These are phyloP conservation scores for Calamus simplicifolius DNA, from an alignment of 176 grass and related monocot genomes.

Conservation along the genomic window DNA sequence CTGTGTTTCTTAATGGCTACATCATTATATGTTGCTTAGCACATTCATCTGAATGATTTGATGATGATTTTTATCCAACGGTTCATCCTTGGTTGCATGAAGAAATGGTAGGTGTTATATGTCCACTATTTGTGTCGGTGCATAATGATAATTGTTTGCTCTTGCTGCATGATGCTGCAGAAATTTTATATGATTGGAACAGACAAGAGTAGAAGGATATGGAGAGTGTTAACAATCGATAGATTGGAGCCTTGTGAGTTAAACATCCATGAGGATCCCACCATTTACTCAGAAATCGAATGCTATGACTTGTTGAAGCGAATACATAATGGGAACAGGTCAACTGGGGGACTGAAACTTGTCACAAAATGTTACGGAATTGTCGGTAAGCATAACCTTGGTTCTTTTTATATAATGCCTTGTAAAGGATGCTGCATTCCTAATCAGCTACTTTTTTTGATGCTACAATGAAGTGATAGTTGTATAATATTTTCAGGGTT, in stretches of 20 bases:
- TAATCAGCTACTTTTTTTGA: no score
- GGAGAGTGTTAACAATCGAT: conserved; percentile 87
- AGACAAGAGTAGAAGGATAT: conserved; percentile 60
- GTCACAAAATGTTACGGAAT: conserved; percentile 94
- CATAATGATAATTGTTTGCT: conserved; percentile 7
- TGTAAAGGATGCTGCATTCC: no score
- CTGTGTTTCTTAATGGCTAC: no score
- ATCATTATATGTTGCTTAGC: no score
- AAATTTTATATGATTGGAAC: conserved; percentile 91
- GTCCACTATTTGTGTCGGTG: not conserved
- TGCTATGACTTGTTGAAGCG: conserved; percentile 62
- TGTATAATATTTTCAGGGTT: conserved; percentile 46
- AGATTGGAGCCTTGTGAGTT: conserved; percentile 50
- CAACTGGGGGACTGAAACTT: conserved; percentile 74
- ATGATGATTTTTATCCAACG: no score
- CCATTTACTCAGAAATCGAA: conserved; percentile 56
- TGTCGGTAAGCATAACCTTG: conserved; percentile 36
- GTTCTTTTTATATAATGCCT: no score
- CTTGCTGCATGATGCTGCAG: conserved; percentile 36
- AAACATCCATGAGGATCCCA: conserved; percentile 62
- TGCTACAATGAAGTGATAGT: no score
- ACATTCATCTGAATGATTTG: no score
- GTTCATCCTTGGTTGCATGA: no score
- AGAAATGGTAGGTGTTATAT: no score
- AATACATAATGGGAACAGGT: conserved; percentile 71